Evolutionary conservation across 2,329 filamentous ascomycete genomes (phyloP), one percentile per base, ranked within the genome.

Genomic region (Talaromyces verruculosus): DNA sequence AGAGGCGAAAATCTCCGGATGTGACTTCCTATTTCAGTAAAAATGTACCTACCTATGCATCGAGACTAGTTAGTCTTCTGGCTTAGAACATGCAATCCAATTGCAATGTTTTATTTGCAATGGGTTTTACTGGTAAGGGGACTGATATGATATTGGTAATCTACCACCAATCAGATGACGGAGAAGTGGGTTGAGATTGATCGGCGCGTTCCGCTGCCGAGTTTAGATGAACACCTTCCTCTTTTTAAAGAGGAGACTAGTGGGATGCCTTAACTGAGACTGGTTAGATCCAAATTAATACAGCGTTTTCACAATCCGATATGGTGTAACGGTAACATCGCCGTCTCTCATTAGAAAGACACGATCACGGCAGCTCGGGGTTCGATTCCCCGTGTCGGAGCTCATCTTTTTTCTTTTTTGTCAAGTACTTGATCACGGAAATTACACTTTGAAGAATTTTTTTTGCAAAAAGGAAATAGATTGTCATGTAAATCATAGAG

Each of bases 311-410:
- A 33, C 11, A 28, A 49, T 49, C 45, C 45, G 45, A 49, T 49
- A 49, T 49, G 45, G 45, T 49, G 45, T 49, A 49, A 49, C 45
- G 45, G 45, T 49, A 49, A 49, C 45, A 49, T 49, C 45, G 45
- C 45, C 45, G 45, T 49, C 45, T 49, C 45, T 49, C 45, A 49
- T 49, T 49, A 49, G 45, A 49, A 49, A 49, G 45, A 49, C 45
- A 49, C 45, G 45, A 49, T 49, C 45, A 49, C 45, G 45, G 45
- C 45, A 49, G 45, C 45, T 49, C 45, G 45, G 45, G 45, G 45
- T 49, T 49, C 45, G 45, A 49, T 49, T 49, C 45, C 45, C 45
- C 45, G 45, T 49, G 45, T 49, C 45, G 45, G 45, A 49, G 45
- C 2, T 49, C 1, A 5, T 28, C 6, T 49, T 49, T 49, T 49